Percentiles rank a stretch among this genome's conserved stretches.
Evolutionary conservation across 345 rosid species (phyloP).

Genomic region (Lepidium aucheri): DNA sequence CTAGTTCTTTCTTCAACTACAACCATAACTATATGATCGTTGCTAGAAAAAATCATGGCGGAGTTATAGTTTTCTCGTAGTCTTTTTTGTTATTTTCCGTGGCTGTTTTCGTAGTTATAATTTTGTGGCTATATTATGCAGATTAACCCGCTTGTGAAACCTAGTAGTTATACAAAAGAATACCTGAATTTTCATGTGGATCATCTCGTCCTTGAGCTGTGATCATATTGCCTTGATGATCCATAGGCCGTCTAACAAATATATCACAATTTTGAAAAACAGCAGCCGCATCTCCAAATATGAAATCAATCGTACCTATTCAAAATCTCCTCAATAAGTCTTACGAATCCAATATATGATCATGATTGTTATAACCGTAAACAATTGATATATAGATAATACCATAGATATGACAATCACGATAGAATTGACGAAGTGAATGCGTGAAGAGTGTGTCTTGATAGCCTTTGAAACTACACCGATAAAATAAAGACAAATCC

Average conservation of each 20-base stretch:
- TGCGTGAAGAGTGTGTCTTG: conserved; percentile 63
- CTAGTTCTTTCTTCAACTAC: too few species aligned
- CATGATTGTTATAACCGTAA: background rate
- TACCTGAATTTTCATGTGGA: conserved; percentile 38
- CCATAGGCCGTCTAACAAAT: conserved; percentile 47
- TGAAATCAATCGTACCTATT: conserved; percentile 56
- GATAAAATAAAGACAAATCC: conserved; percentile 48
- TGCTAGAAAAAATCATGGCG: too few species aligned
- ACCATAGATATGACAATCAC: conserved; percentile 66
- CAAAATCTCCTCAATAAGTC: background rate
- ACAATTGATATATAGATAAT: background rate
- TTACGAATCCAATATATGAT: background rate
- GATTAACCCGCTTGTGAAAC: too few species aligned
- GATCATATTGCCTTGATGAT: conserved; percentile 46
- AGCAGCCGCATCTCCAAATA: conserved; percentile 56
- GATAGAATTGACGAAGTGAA: conserved; percentile 58
- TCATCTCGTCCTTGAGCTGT: conserved; percentile 63
- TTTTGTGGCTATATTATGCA: too few species aligned
- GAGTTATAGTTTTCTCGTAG: too few species aligned
- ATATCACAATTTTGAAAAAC: conserved; percentile 73
- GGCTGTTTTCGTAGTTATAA: too few species aligned
- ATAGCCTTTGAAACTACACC: conserved; percentile 61
- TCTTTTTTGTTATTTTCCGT: too few species aligned
- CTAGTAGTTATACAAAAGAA: background rate
- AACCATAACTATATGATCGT: too few species aligned